These are phyloP conservation scores for Calendula officinalis DNA, from an alignment of 129 eudicot genomes.

Conservation along the genomic window DNA sequence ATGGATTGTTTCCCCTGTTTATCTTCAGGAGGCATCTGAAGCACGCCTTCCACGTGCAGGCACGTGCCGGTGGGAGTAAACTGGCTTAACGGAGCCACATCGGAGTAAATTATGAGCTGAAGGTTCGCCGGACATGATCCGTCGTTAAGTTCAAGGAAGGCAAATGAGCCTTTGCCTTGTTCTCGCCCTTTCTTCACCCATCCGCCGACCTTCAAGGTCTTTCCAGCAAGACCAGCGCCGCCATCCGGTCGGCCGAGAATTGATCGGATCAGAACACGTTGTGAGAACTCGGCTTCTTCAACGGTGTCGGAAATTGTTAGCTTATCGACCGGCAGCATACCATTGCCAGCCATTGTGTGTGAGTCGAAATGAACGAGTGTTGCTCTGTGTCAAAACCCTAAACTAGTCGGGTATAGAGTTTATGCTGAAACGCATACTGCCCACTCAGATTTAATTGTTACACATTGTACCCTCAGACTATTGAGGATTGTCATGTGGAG, in stretches of 20 bases:
- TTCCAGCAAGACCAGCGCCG: constrained; percentile 71
- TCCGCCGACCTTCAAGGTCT: constrained; percentile 64
- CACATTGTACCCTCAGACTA: constrained; percentile 13
- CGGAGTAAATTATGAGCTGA: constrained; percentile 60
- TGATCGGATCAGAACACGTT: constrained; percentile 65
- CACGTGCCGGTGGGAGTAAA: constrained; percentile 69
- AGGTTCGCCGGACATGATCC: constrained; percentile 89
- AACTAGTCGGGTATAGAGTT: not conserved
- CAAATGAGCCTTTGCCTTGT: constrained; percentile 69
- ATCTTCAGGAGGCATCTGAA: constrained; percentile 72
- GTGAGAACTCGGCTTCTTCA: constrained; percentile 50
- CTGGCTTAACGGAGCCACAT: constrained; percentile 43
- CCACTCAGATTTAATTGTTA: not conserved
- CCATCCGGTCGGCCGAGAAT: constrained; percentile 65
- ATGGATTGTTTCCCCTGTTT: constrained; percentile 59
- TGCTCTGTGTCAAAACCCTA: constrained; percentile 26
- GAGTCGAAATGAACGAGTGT: constrained; percentile 6
- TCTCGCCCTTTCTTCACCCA: constrained; percentile 93
- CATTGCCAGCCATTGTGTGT: constrained; percentile 37
- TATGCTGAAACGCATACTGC: not conserved
- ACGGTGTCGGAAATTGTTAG: constrained; percentile 41
- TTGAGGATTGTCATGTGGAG: not conserved
- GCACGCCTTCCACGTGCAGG: constrained; percentile 67
- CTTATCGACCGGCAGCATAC: constrained; percentile 29
- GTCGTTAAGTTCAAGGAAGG: constrained; percentile 79